Evolutionary conservation across 805 yeast genomes (phyloP), one percentile per base, ranked within the genome.

Genomic region (Candida wancherniae): DNA sequence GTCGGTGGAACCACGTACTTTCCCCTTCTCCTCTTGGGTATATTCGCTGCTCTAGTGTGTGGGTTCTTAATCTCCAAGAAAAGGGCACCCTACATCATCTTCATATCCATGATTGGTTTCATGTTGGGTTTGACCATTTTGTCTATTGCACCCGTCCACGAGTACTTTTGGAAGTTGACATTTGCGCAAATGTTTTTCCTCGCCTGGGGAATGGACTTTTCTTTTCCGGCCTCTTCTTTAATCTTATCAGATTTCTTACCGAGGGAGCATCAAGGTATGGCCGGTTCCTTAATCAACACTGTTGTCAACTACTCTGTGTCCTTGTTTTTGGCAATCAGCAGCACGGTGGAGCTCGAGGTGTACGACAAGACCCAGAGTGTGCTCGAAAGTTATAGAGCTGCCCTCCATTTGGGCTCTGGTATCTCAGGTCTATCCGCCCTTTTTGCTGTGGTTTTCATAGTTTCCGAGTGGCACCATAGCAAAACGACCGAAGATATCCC

Each of bases 141-240:
- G 12, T 68, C 78, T 2, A 61, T 73, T 0, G 64, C 75, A 29
- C 86, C 87, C 0, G 69, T 70, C 1, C 44, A 71, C 31, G 83
- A 81, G 49, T 60, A 72, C 0, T 84, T 69, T 48, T 83, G 75
- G 71, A 61, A 68, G 6, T 66, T 75, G 47, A 53, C 73, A 2
- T 67, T 83, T 46, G 77, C 80, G 3, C 68, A 72, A 18, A 62
- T 72, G 64, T 43, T 77, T 11, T 55, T 82, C 5, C 56, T 75
- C 4, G 70, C 78, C 9, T 79, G 77, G 65, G 94, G 86, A 3
- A 80, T 83, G 87, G 90, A 83, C 51, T 59, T 78, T 51, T 75
- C 84, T 16, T 83, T 81, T 53, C 90, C 92, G 0, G 79, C 88
- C 1, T 77, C 83, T 0, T 73, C 86, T 0, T 64, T 82, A 28